A percentile compares a stretch with the other conserved stretches of the same genome.
phyloP scores from a whole-genome alignment of 2,329 filamentous ascomycete species.

The Pyrenophora teres region DNA sequence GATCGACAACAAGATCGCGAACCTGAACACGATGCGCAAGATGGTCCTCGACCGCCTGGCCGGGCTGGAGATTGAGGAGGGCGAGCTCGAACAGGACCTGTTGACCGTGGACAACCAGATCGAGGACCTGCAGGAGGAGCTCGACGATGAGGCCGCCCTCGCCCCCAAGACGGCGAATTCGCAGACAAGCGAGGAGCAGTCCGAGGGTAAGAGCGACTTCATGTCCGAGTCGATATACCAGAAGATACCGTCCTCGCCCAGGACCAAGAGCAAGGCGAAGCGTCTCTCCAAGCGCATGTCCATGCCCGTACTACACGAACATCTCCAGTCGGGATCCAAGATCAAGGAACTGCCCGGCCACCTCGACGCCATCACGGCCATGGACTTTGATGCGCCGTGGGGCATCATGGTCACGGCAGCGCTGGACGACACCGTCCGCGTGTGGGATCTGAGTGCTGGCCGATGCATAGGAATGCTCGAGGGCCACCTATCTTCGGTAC shows the following conservation, averaged over 20 bases:
- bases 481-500: slow-evolving; percentile 91
- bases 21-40: slow-evolving; percentile 87
- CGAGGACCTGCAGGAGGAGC: slow-evolving; percentile 65
- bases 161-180: slow-evolving; percentile 49
- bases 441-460: slow-evolving; percentile 95
- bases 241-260: slow-evolving; percentile 69
- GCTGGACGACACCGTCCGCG: slow-evolving; percentile 88
- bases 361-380: slow-evolving; percentile 80
- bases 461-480: slow-evolving; percentile 90
- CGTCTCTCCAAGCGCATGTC: slow-evolving; percentile 72
- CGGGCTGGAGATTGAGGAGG: slow-evolving; percentile 86
- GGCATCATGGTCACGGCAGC: slow-evolving; percentile 92
- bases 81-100: slow-evolving; percentile 83
- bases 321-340: slow-evolving; percentile 84
- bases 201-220: slow-evolving; percentile 66
- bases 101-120: slow-evolving; percentile 65
- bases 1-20: slow-evolving; percentile 95
- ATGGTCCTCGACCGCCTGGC: slow-evolving; percentile 89
- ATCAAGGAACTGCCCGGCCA: slow-evolving; percentile 91
- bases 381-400: slow-evolving; percentile 98
- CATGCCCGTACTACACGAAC: slow-evolving; percentile 94
- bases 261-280: slow-evolving; percentile 57
- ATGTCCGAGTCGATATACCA: slow-evolving; percentile 99
- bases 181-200: slow-evolving; percentile 55
- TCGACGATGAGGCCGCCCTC: slow-evolving; percentile 56